phyloP scores from a whole-genome alignment of 179 eudicot species.

The Patellifolia procumbens region DNA sequence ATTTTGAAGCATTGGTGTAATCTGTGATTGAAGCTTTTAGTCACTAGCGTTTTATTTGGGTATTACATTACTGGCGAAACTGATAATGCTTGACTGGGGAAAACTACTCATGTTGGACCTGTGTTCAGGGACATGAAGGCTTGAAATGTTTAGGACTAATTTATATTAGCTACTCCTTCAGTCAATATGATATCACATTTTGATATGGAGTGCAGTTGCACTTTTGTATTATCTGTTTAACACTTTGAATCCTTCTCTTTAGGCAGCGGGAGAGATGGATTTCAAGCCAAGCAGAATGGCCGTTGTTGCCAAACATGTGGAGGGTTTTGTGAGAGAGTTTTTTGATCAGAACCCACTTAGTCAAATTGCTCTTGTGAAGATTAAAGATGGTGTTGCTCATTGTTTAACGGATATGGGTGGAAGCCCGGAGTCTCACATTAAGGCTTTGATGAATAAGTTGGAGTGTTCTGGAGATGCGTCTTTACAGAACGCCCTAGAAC shows the following conservation, averaged over 20 bases:
- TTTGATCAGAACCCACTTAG: constrained; percentile 95
- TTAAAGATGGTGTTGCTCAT: constrained; percentile 90
- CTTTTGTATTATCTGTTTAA: background rate
- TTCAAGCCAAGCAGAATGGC: constrained; percentile 86
- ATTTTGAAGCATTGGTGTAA: background rate
- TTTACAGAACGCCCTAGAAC: constrained; percentile 87
- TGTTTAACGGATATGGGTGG: constrained; percentile 92
- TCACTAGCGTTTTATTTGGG: background rate
- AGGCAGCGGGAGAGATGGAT: constrained; percentile 95
- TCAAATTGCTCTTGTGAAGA: constrained; percentile 72
- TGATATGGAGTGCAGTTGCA: background rate
- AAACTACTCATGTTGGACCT: background rate
- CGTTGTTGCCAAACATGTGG: constrained; percentile 78
- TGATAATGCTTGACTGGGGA: background rate
- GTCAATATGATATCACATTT: background rate
- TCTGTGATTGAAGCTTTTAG: background rate
- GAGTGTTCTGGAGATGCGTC: constrained; percentile 94
- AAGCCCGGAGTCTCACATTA: constrained; percentile 90
- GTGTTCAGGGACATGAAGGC: background rate
- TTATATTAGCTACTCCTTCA: background rate
- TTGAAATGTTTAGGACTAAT: background rate
- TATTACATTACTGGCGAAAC: too few relatives aligned
- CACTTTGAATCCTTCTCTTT: constrained; percentile 14
- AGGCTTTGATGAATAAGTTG: constrained; percentile 78
- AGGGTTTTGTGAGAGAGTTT: constrained; percentile 87